Evolutionary conservation across 23 red algal species (phyloP).

Genomic region (Gracilaria gracilis): DNA sequence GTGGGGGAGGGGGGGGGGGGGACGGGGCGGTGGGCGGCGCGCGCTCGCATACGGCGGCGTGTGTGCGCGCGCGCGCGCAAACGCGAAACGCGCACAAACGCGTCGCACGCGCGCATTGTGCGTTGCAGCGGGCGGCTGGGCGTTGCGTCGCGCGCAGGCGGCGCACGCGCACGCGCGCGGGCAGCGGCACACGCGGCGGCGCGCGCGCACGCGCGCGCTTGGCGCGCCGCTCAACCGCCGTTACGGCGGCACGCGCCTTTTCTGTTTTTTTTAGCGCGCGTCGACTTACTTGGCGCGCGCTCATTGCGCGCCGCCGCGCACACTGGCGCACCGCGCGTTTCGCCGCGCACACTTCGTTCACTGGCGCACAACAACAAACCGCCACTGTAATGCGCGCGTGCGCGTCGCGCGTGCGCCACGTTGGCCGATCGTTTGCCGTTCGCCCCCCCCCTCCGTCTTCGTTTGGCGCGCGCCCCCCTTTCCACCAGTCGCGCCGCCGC

Average conservation of each 20-base stretch:
- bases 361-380: constrained; percentile 16
- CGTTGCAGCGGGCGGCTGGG: too few species aligned
- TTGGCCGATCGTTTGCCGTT: neutral
- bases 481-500: neutral
- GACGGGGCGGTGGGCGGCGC: neutral
- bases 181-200: too few species aligned
- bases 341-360: neutral
- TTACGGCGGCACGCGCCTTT: too few species aligned
- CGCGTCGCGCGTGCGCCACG: neutral
- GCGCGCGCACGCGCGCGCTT: too few species aligned
- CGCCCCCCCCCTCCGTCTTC: too few species aligned
- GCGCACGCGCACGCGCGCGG: neutral
- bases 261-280: too few species aligned
- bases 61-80: neutral
- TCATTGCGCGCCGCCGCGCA: neutral
- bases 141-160: neutral
- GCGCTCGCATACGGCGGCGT: neutral
- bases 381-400: neutral
- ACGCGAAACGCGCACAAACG: neutral
- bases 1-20: constrained; percentile 2
- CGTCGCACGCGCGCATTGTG: neutral
- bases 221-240: too few species aligned
- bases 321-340: neutral
- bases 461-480: neutral
- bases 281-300: constrained; percentile 18